Evolutionary conservation across 1,284 basidiomycete species (phyloP), one percentile per base, ranked within the genome.

Genomic region (Pseudozyma thailandica): DNA sequence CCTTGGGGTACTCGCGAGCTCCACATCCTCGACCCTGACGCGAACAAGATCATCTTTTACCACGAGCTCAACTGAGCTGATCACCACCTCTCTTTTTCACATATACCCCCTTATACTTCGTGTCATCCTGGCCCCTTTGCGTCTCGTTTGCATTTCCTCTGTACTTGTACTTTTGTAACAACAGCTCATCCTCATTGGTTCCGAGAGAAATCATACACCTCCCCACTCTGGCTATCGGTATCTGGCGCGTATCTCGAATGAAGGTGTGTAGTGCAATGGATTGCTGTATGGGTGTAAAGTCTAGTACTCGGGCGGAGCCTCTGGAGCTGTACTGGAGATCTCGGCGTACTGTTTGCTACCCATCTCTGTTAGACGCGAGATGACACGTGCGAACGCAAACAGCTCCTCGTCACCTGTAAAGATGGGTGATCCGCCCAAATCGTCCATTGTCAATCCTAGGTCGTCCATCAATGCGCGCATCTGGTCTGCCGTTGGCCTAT

Each of bases 401-500:
- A 81, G 55, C 53, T 82, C 81, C 37, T 82, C 81, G 31, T 82
- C 78, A 15, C 80, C 81, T 1, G 73, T 80, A 37, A 81, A 80
- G 68, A 82, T 81, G 25, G 80, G 78, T 4, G 66, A 64, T 18
- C 77, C 78, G 21, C 80, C 81, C 21, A 81, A 51, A 46, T 82
- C 77, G 43, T 79, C 77, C 72, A 78, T 78, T 5, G 74, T 79
- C 46, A 80, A 51, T 6, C 76, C 75, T 12, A 82, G 47, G 44
- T 81, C 81, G 47, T 82, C 81, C 81, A 82, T 82, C 7, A 81
- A 47, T 7, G 71, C 59, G 2, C 81, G 54, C 79, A 82, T 80
- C 55, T 78, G 75, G 23, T 74, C 78, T 6, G 59, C 65, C 6
- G 76, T 75, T 4, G 75, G 69, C 16, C 66, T 73, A 16, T 31